These are phyloP conservation scores for Acacia crassicarpa DNA, from an alignment of 306 rosid species.

Conservation along the genomic window DNA sequence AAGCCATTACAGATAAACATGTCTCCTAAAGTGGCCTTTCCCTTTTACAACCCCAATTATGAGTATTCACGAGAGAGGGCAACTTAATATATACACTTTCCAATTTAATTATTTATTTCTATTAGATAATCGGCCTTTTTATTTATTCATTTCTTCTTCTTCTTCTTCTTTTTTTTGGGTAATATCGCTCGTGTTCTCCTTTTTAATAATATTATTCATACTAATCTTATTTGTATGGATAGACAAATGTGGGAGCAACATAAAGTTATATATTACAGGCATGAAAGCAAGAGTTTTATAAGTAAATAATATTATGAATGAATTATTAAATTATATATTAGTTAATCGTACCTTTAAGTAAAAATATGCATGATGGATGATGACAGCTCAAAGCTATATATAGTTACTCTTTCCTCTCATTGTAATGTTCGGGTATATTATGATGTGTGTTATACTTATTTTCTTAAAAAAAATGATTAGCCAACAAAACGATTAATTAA, in stretches of 20 bases:
- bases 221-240: not conserved
- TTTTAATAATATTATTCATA: not conserved
- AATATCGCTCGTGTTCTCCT: not conserved
- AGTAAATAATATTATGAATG: not conserved
- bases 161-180: not conserved
- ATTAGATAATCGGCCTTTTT: not conserved
- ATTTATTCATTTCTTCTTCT: not conserved
- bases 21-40: conserved; percentile 32
- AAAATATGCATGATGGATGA: not conserved
- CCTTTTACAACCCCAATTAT: conserved; percentile 27
- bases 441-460: not conserved
- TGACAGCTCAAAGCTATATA: not conserved
- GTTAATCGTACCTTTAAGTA: not conserved
- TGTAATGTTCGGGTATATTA: not conserved
- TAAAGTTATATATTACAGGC: not conserved
- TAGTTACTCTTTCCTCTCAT: not conserved
- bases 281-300: not conserved
- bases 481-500: not conserved
- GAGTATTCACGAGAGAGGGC: conserved; percentile 20
- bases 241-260: not conserved
- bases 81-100: not conserved
- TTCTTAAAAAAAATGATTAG: not conserved
- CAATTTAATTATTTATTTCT: not conserved
- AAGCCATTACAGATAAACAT: conserved; percentile 9
- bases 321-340: not conserved